phyloP scores from a whole-genome alignment of 495 filamentous ascomycete species.

The Penicillium dipodomyicola region DNA sequence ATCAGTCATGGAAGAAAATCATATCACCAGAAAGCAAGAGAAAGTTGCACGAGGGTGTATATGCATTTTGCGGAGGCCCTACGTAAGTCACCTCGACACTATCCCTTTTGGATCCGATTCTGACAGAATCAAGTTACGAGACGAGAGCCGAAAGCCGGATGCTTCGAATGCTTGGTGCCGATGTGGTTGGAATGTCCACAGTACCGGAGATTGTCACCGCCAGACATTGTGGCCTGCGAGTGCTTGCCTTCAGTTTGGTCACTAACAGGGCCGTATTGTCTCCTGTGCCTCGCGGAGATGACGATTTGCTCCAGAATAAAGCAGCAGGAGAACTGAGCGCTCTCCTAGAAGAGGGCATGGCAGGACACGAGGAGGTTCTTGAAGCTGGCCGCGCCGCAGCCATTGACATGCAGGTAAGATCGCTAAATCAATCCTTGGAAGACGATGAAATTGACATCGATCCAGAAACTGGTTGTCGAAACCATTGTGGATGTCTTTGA shows the following conservation, averaged over 20 bases:
- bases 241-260: constrained; percentile 74
- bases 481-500: constrained; percentile 34
- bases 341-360: constrained; percentile 61
- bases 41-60: constrained; percentile 68
- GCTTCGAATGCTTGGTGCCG: constrained; percentile 63
- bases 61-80: constrained; percentile 71
- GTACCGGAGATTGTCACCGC: constrained; percentile 76
- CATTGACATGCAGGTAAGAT: constrained; percentile 62
- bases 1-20: constrained; percentile 58
- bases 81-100: constrained; percentile 43
- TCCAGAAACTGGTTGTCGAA: constrained; percentile 42
- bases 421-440: background rate
- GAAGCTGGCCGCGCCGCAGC: constrained; percentile 62
- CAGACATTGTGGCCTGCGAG: constrained; percentile 64
- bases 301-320: constrained; percentile 40
- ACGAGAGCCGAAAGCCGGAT: constrained; percentile 76
- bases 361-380: constrained; percentile 71
- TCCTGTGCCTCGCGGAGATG: constrained; percentile 61
- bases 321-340: constrained; percentile 50
- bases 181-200: constrained; percentile 77
- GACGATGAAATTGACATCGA: constrained; percentile 19
- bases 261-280: constrained; percentile 70
- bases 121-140: constrained; percentile 55
- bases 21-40: constrained; percentile 40
- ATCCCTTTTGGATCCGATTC: constrained; percentile 5